phyloP scores from a whole-genome alignment of 1,139 yeast genomes.

The Sugiyamaella novakii region DNA sequence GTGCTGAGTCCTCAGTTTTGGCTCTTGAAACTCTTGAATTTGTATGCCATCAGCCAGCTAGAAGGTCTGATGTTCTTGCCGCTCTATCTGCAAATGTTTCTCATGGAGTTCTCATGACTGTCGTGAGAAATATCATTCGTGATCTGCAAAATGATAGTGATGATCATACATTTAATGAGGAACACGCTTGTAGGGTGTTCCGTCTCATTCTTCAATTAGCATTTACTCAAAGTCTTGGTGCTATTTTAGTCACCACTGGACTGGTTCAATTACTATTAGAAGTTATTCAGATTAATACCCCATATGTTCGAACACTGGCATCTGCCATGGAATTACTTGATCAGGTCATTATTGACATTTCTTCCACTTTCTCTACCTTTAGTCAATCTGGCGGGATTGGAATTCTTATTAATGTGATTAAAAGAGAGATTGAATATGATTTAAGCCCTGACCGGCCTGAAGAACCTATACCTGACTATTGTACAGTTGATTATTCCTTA shows the following conservation, averaged over 20 bases:
- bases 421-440: conserved; percentile 69
- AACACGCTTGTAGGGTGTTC: conserved; percentile 35
- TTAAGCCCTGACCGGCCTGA: conserved; percentile 49
- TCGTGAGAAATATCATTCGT: conserved; percentile 62
- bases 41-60: conserved; percentile 65
- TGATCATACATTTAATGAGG: conserved; percentile 34
- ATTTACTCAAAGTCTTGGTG: conserved; percentile 34
- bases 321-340: conserved; percentile 68
- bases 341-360: conserved; percentile 53
- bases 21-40: conserved; percentile 73
- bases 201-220: conserved; percentile 37
- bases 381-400: conserved; percentile 68
- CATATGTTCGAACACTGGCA: conserved; percentile 59
- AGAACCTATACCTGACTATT: conserved; percentile 46
- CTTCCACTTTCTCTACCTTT: conserved; percentile 58
- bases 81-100: conserved; percentile 89
- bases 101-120: conserved; percentile 80
- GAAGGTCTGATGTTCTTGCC: conserved; percentile 77
- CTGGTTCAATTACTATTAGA: conserved; percentile 65
- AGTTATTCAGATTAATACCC: conserved; percentile 56
- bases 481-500: conserved; percentile 59
- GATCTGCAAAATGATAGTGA: conserved; percentile 47
- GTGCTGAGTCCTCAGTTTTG: conserved; percentile 53
- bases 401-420: conserved; percentile 59
- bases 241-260: conserved; percentile 66